Percentiles rank a stretch among this genome's conserved stretches.
Evolutionary conservation across 768 basidiomycete genomes (phyloP).

Genomic region (Pholiota microspora): DNA sequence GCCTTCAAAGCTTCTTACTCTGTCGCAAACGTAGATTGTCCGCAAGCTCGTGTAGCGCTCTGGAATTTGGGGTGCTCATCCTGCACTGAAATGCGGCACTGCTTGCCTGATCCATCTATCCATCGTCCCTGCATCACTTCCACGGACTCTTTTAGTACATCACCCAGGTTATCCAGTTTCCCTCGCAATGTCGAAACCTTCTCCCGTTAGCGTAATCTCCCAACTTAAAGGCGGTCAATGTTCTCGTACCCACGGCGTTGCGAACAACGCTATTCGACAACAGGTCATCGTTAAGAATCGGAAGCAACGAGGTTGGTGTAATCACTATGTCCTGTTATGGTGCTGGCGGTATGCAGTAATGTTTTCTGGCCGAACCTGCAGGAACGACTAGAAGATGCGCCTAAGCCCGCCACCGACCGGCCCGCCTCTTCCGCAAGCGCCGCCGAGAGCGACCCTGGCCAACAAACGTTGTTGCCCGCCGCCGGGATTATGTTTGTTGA

Average conservation of each 20-base stretch:
- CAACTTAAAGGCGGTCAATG: background rate
- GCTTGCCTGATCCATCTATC: constrained; percentile 10
- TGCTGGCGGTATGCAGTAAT: background rate
- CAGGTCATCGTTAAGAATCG: background rate
- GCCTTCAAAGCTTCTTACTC: constrained; percentile 26
- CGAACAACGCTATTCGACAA: constrained; percentile 9
- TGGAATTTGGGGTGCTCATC: constrained; percentile 34
- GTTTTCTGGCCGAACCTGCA: background rate
- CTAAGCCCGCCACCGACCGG: background rate
- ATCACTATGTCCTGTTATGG: background rate
- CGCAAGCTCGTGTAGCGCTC: constrained; percentile 10
- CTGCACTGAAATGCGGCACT: constrained; percentile 12
- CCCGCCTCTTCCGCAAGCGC: background rate
- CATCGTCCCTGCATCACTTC: constrained; percentile 24
- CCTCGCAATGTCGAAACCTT: constrained; percentile 15
- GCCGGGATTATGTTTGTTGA: background rate
- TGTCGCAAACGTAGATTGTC: constrained; percentile 4
- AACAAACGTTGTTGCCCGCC: background rate
- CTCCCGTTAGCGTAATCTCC: constrained; percentile 11
- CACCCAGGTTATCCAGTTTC: constrained; percentile 12
- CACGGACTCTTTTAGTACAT: constrained; percentile 13
- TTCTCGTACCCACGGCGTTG: constrained; percentile 14
- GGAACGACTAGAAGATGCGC: background rate
- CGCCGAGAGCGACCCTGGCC: background rate
- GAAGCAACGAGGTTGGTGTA: background rate